These are phyloP conservation scores for Saxispiralis lemnorum DNA, from an alignment of 495 filamentous ascomycete genomes.

Conservation along the genomic window DNA sequence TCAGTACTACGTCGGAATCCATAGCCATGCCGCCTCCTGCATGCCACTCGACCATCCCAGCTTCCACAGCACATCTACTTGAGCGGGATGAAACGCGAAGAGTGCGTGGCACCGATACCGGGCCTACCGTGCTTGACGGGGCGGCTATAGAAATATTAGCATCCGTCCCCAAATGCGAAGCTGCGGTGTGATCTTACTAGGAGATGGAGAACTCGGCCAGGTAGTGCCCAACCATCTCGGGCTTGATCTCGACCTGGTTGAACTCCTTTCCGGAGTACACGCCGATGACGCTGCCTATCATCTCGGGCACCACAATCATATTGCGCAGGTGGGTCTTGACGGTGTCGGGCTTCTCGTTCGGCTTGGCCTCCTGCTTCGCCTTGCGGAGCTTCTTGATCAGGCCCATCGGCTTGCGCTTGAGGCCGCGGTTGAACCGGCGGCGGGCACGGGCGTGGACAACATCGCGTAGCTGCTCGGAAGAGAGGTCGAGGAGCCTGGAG, in stretches of 20 bases:
- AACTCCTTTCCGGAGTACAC: slow-evolving; percentile 99
- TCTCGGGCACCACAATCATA: slow-evolving; percentile 99
- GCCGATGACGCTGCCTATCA: slow-evolving; percentile 95
- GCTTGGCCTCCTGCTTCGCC: slow-evolving; percentile 98
- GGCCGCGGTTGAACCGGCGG: slow-evolving; percentile 94
- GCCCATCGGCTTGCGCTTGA: slow-evolving; percentile 99
- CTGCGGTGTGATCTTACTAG: slow-evolving; percentile 52
- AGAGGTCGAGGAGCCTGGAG: slow-evolving; percentile 84
- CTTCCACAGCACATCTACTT: slow-evolving; percentile 40
- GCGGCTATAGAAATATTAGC: slow-evolving; percentile 43
- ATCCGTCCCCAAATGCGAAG: background rate
- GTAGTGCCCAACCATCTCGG: slow-evolving; percentile 99
- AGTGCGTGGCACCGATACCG: slow-evolving; percentile 99
- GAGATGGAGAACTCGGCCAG: slow-evolving; percentile 97
- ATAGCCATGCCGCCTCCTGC: too few species aligned
- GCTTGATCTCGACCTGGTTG: slow-evolving; percentile 99
- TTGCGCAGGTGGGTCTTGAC: slow-evolving; percentile 98
- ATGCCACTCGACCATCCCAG: too few species aligned
- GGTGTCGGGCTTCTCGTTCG: slow-evolving; percentile 97
- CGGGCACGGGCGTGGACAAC: slow-evolving; percentile 97
- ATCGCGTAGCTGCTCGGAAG: slow-evolving; percentile 95
- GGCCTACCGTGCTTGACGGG: slow-evolving; percentile 99
- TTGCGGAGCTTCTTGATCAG: slow-evolving; percentile 99
- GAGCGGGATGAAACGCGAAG: slow-evolving; percentile 98
- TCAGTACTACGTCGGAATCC: too few species aligned